Percentiles rank a stretch among this genome's conserved stretches.
phyloP scores from a whole-genome alignment of 768 basidiomycete species.

The Tylopilus rubrobrunneus region DNA sequence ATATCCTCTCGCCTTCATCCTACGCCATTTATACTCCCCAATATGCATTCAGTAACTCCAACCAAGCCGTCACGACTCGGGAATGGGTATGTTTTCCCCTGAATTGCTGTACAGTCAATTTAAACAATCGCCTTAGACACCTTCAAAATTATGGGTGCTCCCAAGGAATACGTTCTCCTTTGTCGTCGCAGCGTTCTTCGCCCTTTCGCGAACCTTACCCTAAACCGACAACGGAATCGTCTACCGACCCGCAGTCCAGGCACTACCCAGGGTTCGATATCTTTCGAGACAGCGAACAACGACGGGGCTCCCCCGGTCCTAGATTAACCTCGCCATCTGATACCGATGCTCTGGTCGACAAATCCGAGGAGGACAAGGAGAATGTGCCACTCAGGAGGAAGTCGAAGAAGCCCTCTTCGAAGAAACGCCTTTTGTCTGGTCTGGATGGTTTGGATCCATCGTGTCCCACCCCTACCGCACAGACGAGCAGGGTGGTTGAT shows the following conservation, averaged over 20 bases:
- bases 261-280: slow-evolving; percentile 70
- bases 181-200: slow-evolving; percentile 11
- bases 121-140: slow-evolving; percentile 25
- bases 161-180: slow-evolving; percentile 9
- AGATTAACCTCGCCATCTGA: slow-evolving; percentile 2
- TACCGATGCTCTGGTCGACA: slow-evolving; percentile 2
- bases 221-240: slow-evolving; percentile 37
- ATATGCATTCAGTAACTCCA: slow-evolving; percentile 24
- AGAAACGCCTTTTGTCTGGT: slow-evolving; percentile 16
- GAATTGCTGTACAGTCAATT: slow-evolving; percentile 33
- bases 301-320: slow-evolving; percentile 1
- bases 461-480: slow-evolving; percentile 2
- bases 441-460: slow-evolving; percentile 2
- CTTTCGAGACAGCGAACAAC: slow-evolving; percentile 40
- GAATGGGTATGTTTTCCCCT: slow-evolving; percentile 27
- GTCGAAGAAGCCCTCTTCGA: slow-evolving; percentile 36
- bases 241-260: slow-evolving; percentile 48
- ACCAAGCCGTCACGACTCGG: slow-evolving; percentile 31
- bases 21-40: slow-evolving; percentile 29
- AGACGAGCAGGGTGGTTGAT: slow-evolving; percentile 6
- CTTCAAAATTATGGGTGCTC: slow-evolving; percentile 6
- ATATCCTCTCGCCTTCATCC: slow-evolving; percentile 18
- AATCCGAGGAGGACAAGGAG: slow-evolving; percentile 51
- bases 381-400: slow-evolving; percentile 50
- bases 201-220: slow-evolving; percentile 19